These are phyloP conservation scores for Candida loeiensis DNA, from an alignment of 805 yeast genomes.

Conservation along the genomic window DNA sequence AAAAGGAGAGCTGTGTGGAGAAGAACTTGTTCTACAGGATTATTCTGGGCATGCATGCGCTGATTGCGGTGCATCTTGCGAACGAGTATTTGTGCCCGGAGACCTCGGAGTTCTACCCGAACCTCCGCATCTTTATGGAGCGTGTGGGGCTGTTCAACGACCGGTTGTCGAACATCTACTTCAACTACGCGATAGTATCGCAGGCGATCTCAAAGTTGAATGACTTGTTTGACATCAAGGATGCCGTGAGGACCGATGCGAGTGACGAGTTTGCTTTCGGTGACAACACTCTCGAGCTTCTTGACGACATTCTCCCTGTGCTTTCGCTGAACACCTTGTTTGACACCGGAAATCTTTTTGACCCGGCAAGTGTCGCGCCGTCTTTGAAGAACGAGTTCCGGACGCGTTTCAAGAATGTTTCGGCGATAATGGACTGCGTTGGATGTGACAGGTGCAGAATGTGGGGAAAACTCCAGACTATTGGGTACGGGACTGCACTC, in stretches of 20 bases:
- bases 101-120: constrained; percentile 81
- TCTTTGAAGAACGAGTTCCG: constrained; percentile 81
- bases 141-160: constrained; percentile 91
- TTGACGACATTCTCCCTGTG: constrained; percentile 35
- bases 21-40: constrained; percentile 84
- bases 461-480: constrained; percentile 97
- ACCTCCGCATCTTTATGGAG: constrained; percentile 74
- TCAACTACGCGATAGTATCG: constrained; percentile 84
- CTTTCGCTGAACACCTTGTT: constrained; percentile 42
- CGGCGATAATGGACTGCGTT: constrained; percentile 95
- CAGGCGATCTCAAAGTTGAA: constrained; percentile 69
- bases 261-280: constrained; percentile 16
- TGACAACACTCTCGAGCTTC: constrained; percentile 35
- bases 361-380: constrained; percentile 42
- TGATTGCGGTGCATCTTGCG: constrained; percentile 88
- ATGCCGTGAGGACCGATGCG: constrained; percentile 6
- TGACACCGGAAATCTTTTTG: constrained; percentile 45
- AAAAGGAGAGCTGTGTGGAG: constrained; percentile 63
- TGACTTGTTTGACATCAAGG: constrained; percentile 27
- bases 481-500: constrained; percentile 96
- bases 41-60: constrained; percentile 91
- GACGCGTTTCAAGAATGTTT: constrained; percentile 79
- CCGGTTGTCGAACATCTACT: constrained; percentile 81
- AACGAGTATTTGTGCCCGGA: constrained; percentile 64
- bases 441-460: constrained; percentile 96